A percentile compares a stretch with the other conserved stretches of the same genome.
phyloP scores from a whole-genome alignment of 306 rosid genomes.

The Quercus wislizeni region DNA sequence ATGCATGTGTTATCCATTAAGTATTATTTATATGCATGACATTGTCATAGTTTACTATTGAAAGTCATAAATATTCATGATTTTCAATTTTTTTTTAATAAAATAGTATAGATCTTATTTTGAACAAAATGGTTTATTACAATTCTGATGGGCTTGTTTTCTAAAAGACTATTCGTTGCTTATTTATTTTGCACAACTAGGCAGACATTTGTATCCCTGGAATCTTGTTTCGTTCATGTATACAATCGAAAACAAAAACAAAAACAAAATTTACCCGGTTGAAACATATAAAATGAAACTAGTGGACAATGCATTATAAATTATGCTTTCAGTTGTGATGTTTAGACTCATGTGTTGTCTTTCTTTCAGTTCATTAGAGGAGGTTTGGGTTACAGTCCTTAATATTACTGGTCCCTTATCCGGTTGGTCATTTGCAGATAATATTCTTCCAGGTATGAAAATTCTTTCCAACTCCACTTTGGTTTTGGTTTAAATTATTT shows the following conservation, averaged over 20 bases:
- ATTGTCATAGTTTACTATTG: not conserved
- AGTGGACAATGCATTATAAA: not conserved
- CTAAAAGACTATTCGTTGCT: not conserved
- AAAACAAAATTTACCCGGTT: not conserved
- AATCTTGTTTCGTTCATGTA: not conserved
- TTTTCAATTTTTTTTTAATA: not conserved
- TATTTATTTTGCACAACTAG: not conserved
- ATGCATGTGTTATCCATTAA: constrained; percentile 8
- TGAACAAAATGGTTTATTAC: not conserved
- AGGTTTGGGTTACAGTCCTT: constrained; percentile 89
- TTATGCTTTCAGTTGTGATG: not conserved
- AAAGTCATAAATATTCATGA: not conserved
- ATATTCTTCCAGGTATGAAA: constrained; percentile 67
- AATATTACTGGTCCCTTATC: constrained; percentile 97
- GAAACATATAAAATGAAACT: not conserved
- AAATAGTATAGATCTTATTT: not conserved
- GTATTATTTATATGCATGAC: not conserved
- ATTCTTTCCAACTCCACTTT: not conserved
- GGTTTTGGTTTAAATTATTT: constrained; percentile 4
- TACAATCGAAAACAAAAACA: no score
- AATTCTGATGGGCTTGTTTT: not conserved
- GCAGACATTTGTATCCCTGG: not conserved
- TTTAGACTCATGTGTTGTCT: constrained; percentile 9
- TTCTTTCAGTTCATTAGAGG: constrained; percentile 70
- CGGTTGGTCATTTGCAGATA: constrained; percentile 95